A percentile compares a stretch with the other conserved stretches of the same genome.
These are phyloP conservation scores for Aurantiochytrium sp. DNA, from an alignment of 108 stramenopile species.

Conservation along the genomic window DNA sequence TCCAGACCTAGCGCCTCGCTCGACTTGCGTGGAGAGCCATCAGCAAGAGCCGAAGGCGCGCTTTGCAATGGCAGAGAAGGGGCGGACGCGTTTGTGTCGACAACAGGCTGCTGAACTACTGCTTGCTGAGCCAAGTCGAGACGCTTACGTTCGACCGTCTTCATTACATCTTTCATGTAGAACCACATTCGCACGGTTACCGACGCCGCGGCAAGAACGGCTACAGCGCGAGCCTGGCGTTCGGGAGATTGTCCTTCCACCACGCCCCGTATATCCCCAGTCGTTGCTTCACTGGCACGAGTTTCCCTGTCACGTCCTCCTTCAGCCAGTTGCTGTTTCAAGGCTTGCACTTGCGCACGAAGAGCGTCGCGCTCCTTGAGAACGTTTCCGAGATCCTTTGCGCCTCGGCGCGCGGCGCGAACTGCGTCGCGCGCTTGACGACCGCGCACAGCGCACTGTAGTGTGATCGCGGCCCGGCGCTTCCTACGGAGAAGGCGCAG, in stretches of 20 bases:
- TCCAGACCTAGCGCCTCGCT: too few relatives aligned
- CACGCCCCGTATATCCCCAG: too few relatives aligned
- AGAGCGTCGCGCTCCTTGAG: background rate
- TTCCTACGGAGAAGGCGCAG: conserved; percentile 54
- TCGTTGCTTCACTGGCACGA: too few relatives aligned
- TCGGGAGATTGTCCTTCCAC: too few relatives aligned
- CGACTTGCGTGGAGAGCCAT: too few relatives aligned
- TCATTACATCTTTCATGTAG: background rate
- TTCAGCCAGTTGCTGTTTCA: background rate
- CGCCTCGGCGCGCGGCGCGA: background rate
- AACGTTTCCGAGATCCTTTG: background rate
- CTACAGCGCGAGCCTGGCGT: background rate
- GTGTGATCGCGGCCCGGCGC: conserved; percentile 51
- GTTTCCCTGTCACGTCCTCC: background rate
- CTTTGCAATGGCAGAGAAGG: too few relatives aligned
- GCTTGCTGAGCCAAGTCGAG: background rate
- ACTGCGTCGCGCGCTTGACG: conserved; percentile 30
- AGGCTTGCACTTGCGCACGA: background rate
- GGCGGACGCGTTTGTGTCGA: too few relatives aligned
- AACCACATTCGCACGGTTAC: background rate
- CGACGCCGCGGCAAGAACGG: background rate
- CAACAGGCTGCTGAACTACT: background rate
- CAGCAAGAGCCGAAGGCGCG: too few relatives aligned
- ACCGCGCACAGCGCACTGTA: conserved; percentile 67
- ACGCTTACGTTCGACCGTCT: background rate